Evolutionary conservation across 1,139 yeast species (phyloP).

Genomic region (Scheffersomyces titani): DNA sequence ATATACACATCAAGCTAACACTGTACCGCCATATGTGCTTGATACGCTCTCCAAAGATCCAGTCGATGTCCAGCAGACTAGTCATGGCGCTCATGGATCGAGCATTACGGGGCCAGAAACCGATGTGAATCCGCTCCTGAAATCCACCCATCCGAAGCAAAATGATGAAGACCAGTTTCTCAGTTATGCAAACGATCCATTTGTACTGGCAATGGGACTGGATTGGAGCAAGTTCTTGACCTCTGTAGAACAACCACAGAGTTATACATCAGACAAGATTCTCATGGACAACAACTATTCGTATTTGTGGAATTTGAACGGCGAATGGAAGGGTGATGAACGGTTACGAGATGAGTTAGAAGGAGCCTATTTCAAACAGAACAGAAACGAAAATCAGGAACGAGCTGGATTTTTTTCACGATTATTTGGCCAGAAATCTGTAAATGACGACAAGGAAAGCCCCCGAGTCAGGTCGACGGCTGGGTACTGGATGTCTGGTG

Average conservation of each 20-base stretch:
- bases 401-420: slow-evolving; percentile 1
- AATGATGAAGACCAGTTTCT: slow-evolving; percentile 34
- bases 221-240: slow-evolving; percentile 41
- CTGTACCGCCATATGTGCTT: slow-evolving; percentile 59
- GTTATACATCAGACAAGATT: slow-evolving; percentile 33
- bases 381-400: slow-evolving; percentile 5
- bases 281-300: slow-evolving; percentile 22
- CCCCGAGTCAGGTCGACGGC: slow-evolving; percentile 55
- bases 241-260: slow-evolving; percentile 38
- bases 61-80: neutral
- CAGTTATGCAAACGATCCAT: slow-evolving; percentile 42
- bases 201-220: slow-evolving; percentile 35
- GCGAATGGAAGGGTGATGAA: slow-evolving; percentile 72
- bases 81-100: slow-evolving; percentile 29
- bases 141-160: slow-evolving; percentile 7
- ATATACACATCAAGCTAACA: slow-evolving; percentile 41
- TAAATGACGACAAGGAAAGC: slow-evolving; percentile 18
- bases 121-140: slow-evolving; percentile 7
- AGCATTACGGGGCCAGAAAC: slow-evolving; percentile 23
- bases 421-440: neutral
- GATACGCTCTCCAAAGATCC: slow-evolving; percentile 46
- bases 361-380: slow-evolving; percentile 25
- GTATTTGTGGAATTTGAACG: slow-evolving; percentile 27
- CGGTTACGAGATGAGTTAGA: slow-evolving; percentile 58
- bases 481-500: slow-evolving; percentile 68